Evolutionary conservation across 495 filamentous ascomycete genomes (phyloP).

Genomic region (Achaetomiella virescens): DNA sequence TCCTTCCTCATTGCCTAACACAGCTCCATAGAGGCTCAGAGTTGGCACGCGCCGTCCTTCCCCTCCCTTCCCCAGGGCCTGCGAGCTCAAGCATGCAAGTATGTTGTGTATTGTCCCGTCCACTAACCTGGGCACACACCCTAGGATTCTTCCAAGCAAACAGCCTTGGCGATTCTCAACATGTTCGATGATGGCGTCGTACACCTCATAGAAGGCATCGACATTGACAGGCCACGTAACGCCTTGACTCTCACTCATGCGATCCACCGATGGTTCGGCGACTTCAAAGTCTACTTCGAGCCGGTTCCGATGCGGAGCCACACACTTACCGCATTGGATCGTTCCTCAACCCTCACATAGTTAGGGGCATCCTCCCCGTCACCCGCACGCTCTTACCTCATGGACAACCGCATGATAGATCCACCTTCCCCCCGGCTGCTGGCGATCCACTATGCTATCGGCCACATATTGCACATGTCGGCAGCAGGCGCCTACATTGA

Average conservation of each 20-base stretch:
- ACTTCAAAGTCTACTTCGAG: constrained; percentile 8
- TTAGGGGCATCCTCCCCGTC: background rate
- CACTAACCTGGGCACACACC: background rate
- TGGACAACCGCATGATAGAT: background rate
- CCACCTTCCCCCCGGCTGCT: constrained; percentile 3
- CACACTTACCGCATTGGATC: constrained; percentile 6
- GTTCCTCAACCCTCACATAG: background rate
- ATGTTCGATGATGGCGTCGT: background rate
- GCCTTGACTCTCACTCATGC: background rate
- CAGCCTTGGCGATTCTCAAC: constrained; percentile 2
- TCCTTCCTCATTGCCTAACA: constrained; percentile 1
- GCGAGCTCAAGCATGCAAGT: no score
- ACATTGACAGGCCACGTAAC: constrained; percentile 1
- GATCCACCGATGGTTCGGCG: background rate
- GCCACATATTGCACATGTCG: background rate
- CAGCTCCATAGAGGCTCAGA: background rate
- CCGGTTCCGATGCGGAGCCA: background rate
- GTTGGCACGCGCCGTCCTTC: background rate
- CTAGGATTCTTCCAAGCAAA: constrained; percentile 1
- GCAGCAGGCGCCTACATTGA: constrained; percentile 3
- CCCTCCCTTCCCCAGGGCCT: no score
- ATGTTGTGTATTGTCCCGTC: no score
- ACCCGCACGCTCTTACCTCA: constrained; percentile 5
- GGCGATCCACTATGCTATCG: constrained; percentile 1
- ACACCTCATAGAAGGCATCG: constrained; percentile 1